These are phyloP conservation scores for Blastocystis sp. DNA, from an alignment of 352 stramenopile species.

Conservation along the genomic window DNA sequence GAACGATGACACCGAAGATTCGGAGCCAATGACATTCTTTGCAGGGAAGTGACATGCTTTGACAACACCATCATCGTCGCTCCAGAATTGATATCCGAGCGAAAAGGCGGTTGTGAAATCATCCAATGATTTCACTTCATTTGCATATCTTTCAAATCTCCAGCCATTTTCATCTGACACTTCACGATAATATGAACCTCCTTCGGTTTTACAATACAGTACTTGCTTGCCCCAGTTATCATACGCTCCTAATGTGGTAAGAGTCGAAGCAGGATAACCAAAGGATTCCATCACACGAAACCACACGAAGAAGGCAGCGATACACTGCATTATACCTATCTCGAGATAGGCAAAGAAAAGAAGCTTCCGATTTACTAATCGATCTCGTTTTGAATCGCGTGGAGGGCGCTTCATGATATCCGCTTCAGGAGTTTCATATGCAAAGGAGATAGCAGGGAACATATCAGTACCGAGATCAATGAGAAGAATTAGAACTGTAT, in stretches of 20 bases:
- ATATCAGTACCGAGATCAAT: conserved; percentile 85
- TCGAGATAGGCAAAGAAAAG: conserved; percentile 78
- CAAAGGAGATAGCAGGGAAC: conserved; percentile 81
- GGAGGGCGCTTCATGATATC: conserved; percentile 78
- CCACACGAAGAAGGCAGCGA: conserved; percentile 79
- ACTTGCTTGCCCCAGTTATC: conserved; percentile 78
- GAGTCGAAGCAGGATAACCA: conserved; percentile 73
- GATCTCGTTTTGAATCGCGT: conserved; percentile 74
- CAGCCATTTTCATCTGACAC: background rate
- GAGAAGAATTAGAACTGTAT: conserved; percentile 80
- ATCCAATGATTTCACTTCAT: conserved; percentile 3
- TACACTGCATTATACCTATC: conserved; percentile 78
- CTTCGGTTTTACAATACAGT: conserved; percentile 73
- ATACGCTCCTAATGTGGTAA: conserved; percentile 74
- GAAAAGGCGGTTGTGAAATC: conserved; percentile 68
- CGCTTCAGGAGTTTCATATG: conserved; percentile 77
- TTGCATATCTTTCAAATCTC: conserved; percentile 50
- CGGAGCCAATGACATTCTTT: conserved; percentile 71
- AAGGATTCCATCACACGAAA: conserved; percentile 79
- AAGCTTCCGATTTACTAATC: conserved; percentile 80
- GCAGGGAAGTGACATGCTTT: conserved; percentile 76
- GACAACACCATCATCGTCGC: conserved; percentile 71
- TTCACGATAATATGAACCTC: conserved; percentile 70
- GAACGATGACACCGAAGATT: conserved; percentile 67
- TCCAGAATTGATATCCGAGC: conserved; percentile 75